Conservation (phyloP, 2,329 filamentous ascomycete genomes). For the Colletotrichum lupini region DNA sequence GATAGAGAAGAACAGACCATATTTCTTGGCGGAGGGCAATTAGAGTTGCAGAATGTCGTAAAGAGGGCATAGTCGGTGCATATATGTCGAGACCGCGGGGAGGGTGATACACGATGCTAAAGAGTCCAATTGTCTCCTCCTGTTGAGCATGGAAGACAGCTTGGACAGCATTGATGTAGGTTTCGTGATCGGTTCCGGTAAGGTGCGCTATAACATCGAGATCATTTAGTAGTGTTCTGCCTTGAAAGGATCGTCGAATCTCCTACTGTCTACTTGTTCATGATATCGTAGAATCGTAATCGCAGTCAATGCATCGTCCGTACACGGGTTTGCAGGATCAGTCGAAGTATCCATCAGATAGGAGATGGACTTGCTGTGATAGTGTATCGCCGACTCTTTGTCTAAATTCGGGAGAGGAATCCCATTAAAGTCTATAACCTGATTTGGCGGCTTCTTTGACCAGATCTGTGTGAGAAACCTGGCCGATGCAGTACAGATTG, state of each 20-base stretch:
- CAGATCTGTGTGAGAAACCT: constrained; percentile 11
- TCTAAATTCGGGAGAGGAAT: neutral
- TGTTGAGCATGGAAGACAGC: constrained; percentile 19
- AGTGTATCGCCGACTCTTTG: constrained; percentile 14
- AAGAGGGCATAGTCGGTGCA: constrained; percentile 1
- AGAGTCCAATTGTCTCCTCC: constrained; percentile 7
- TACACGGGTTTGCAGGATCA: constrained; percentile 15
- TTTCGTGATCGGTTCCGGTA: constrained; percentile 15
- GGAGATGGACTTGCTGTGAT: constrained; percentile 15
- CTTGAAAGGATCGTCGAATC: too few species aligned
- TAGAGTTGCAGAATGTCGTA: constrained; percentile 10
- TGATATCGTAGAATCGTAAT: constrained; percentile 17
- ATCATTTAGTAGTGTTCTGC: neutral
- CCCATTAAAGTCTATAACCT: constrained; percentile 11
- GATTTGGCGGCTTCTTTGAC: neutral
- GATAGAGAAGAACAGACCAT: constrained; percentile 22
- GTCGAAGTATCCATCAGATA: constrained; percentile 12
- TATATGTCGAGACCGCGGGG: constrained; percentile 1
- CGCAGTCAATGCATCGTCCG: constrained; percentile 11
- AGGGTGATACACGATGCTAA: constrained; percentile 9
- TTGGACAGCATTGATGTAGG: constrained; percentile 19
- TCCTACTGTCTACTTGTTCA: constrained; percentile 20
- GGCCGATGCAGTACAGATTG: constrained; percentile 16
- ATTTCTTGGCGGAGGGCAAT: constrained; percentile 19
- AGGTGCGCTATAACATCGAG: neutral